Base-by-base conservation (phyloP, 176 grass and related monocot species). In the Ensete glaucum region DNA sequence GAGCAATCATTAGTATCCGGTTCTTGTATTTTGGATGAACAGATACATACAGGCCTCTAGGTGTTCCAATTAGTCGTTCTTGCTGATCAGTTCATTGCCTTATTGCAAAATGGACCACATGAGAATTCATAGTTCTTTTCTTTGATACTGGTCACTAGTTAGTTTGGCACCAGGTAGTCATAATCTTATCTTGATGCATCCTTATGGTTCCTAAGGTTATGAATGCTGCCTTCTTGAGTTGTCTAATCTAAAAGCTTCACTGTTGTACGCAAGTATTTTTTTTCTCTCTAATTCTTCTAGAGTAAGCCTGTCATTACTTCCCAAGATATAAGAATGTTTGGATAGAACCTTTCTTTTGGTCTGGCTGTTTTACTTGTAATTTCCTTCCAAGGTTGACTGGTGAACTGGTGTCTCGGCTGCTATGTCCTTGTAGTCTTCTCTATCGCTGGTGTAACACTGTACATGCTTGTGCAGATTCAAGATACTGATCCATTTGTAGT, bases 1-100 rank as follows among this genome's bases (percentile, higher is more conserved):
- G 26, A 49, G 27, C 12, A 9, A 68, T 20, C 9, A 20, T 19
- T 48, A 49, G 49, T 2, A 14, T 3, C 20, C 43, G 12, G 11
- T 70, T 70, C 34, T 70, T 70, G 14, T n/a, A 13, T 14, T 69
- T 69, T 50, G 67, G 27, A 50, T 69, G 17, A 69, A 50, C 29
- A 50, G 49, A 4, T 69, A 11, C 8, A 43, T 43, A 9, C 19
- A n/a, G 43, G 8, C 29, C 22, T 19, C 19, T 50, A 1, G 15
- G 23, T 15, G 8, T 69, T 48, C 49, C 66, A 9, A 16, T 69
- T 17, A 16, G 27, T 50, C 21, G 2, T 9, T 63, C 3, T 63
- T 22, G 60, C 64, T 15, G 15, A 67, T 29, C 9, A 16, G 10
- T 15, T 34, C 12, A 14, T 43, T 43, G 34, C 34, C 34, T 43